These are phyloP conservation scores for Sclerotinia borealis DNA, from an alignment of 2,329 filamentous ascomycete species.

Conservation along the genomic window DNA sequence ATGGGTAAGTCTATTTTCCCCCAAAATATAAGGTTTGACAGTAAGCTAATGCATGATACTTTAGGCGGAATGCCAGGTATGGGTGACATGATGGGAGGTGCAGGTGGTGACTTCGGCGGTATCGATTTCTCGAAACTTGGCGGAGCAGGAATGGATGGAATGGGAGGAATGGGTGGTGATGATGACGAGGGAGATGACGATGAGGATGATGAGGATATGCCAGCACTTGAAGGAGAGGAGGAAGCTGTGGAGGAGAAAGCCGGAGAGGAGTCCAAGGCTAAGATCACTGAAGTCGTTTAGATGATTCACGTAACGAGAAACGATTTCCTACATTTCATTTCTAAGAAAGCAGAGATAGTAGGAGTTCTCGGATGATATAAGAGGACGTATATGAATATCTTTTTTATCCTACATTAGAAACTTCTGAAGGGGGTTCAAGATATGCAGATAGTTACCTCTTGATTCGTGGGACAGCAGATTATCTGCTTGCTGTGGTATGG, in stretches of 20 bases:
- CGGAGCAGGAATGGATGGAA: slow-evolving; percentile 44
- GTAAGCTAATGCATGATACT: neutral
- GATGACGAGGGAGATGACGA: slow-evolving; percentile 42
- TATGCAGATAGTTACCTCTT: neutral
- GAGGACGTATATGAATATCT: neutral
- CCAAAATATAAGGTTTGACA: neutral
- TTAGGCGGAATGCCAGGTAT: slow-evolving; percentile 23
- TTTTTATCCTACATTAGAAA: neutral
- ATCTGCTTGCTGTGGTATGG: neutral
- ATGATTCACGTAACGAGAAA: neutral
- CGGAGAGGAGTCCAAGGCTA: slow-evolving; percentile 39
- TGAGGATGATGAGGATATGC: slow-evolving; percentile 77
- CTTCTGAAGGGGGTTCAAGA: neutral
- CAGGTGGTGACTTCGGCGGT: slow-evolving; percentile 68
- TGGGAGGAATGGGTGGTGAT: slow-evolving; percentile 38
- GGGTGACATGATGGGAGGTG: slow-evolving; percentile 35
- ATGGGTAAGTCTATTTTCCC: slow-evolving; percentile 41
- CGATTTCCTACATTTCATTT: neutral
- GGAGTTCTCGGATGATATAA: neutral
- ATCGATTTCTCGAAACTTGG: slow-evolving; percentile 94
- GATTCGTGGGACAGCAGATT: neutral
- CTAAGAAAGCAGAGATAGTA: neutral
- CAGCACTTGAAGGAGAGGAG: slow-evolving; percentile 64
- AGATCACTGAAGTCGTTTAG: slow-evolving; percentile 33
- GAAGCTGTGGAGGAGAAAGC: slow-evolving; percentile 32